Evolutionary conservation across 306 rosid genomes (phyloP), one percentile per base, ranked within the genome.

Genomic region (Herpetospermum pedunculosum): DNA sequence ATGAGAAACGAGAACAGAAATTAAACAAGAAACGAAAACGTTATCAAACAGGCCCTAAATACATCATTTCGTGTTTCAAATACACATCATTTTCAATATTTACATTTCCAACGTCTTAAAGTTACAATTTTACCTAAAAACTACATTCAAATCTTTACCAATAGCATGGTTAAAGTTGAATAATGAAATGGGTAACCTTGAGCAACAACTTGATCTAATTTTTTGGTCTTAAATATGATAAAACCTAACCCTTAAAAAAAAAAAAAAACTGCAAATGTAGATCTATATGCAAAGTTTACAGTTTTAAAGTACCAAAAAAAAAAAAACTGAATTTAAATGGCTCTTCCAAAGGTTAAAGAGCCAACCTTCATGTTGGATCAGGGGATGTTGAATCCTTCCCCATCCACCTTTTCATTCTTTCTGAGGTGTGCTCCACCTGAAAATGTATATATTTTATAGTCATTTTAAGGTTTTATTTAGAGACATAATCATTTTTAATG

Each of bases 351-450:
- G 32, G 8, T 67, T 28, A 41, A 29, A 12, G n/a, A 29, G 53
- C 37, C 19, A 40, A 68, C 41, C 12, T 19, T 55, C 26, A 73
- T 8, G 77, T 73, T 38, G 53, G 77, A 73, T 73, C 1, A 21
- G 77, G 2, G 30, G 37, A 2, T 58, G 10, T 15, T 55, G 41
- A 25, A 91, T 91, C 72, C 34, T 40, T 37, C 32, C 50, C 72
- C 2, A 87, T 79, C 99, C 99, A 94, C 74, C 40, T 80, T 55
- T 74, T 65, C 92, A 94, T 76, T 82, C 99, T 79, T 76, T 87
- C 90, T 46, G 91, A 80, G 59, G 97, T 91, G 65, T 85, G 79
- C 67, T 91, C 96, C 50, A 94, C 99, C 99, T 91, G 95, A 77
- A 84, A 72, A 72, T 68, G 49, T 14, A 68, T 40, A 68, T 23